Evolutionary conservation across 495 filamentous ascomycete genomes (phyloP).

Genomic region (Chlorociboria aeruginascens): DNA sequence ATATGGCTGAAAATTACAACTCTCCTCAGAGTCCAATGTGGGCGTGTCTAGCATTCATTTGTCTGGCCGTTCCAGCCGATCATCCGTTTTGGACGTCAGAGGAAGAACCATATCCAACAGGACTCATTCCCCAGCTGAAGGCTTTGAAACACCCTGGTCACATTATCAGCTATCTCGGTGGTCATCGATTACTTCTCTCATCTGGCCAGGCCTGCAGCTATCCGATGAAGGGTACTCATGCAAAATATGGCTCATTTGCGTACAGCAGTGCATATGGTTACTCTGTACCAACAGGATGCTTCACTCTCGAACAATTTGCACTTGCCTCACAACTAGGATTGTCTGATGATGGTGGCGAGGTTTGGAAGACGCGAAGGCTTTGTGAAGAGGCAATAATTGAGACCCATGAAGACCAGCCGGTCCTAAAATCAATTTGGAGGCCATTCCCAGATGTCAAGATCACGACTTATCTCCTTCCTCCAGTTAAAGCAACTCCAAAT

Average conservation of each 20-base stretch:
- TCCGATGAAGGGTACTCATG: conserved; percentile 65
- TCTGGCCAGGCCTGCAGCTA: conserved; percentile 71
- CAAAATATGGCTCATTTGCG: conserved; percentile 71
- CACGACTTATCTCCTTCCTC: conserved; percentile 52
- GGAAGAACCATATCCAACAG: conserved; percentile 48
- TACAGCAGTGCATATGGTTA: conserved; percentile 67
- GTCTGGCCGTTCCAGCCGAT: conserved; percentile 49
- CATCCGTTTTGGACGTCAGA: conserved; percentile 65
- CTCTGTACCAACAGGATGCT: conserved; percentile 63
- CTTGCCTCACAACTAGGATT: conserved; percentile 63
- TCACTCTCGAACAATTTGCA: conserved; percentile 63
- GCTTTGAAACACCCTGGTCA: conserved; percentile 55
- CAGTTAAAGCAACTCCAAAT: conserved; percentile 37
- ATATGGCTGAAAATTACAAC: conserved; percentile 69
- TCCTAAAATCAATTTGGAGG: conserved; percentile 54
- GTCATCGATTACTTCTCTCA: conserved; percentile 48
- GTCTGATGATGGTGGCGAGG: conserved; percentile 66
- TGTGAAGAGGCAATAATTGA: conserved; percentile 30
- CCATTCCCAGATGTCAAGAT: conserved; percentile 55
- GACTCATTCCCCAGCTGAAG: conserved; percentile 38
- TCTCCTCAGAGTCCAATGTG: conserved; percentile 60
- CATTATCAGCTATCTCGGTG: conserved; percentile 40
- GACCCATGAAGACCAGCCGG: conserved; percentile 35
- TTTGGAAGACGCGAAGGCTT: conserved; percentile 58
- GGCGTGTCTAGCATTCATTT: conserved; percentile 67